phyloP scores from a whole-genome alignment of 352 stramenopile genomes.

The Thalassiosira livingstoniorum region DNA sequence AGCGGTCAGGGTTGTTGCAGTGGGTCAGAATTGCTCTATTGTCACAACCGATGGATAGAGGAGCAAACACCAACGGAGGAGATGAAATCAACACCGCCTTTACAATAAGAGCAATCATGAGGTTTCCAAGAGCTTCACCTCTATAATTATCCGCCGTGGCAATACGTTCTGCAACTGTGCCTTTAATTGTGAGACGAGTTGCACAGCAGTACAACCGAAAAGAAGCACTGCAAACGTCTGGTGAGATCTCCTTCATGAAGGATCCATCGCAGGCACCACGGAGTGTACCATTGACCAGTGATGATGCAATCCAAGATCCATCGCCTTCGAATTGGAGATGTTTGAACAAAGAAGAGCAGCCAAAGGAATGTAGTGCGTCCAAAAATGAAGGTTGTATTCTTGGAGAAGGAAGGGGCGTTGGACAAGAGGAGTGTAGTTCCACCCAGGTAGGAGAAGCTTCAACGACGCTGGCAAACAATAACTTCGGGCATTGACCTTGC shows the following conservation, averaged over 20 bases:
- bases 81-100: not conserved
- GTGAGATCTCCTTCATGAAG: not conserved
- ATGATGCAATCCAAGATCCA: not conserved
- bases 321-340: not conserved
- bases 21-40: slow-evolving; percentile 5
- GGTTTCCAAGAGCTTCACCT: not conserved
- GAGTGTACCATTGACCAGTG: not conserved
- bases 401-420: too few relatives aligned
- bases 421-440: too few relatives aligned
- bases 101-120: not conserved
- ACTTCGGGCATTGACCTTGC: too few relatives aligned
- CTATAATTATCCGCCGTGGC: slow-evolving; percentile 8
- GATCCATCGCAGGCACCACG: not conserved
- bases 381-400: not conserved
- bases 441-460: too few relatives aligned
- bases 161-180: not conserved
- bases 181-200: not conserved
- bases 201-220: not conserved
- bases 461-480: too few relatives aligned
- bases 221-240: not conserved
- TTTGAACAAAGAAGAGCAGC: not conserved
- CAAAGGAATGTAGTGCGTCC: not conserved
- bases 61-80: not conserved
- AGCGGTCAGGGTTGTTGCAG: not conserved
- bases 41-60: not conserved